phyloP scores from a whole-genome alignment of 192 early-diverging fungal species.

The Coemansia sp. region DNA sequence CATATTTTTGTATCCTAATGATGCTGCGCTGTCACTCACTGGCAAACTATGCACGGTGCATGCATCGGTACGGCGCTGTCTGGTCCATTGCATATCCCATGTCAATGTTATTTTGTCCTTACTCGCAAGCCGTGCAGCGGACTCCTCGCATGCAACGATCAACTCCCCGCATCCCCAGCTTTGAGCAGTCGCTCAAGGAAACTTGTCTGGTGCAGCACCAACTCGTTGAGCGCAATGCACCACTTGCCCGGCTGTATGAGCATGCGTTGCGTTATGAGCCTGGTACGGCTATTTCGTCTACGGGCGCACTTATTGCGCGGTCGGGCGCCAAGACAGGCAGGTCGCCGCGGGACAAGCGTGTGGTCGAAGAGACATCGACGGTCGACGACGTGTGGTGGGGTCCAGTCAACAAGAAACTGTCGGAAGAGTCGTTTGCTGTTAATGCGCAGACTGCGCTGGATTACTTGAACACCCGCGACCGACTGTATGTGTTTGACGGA shows the following conservation, averaged over 20 bases:
- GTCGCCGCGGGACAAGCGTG: constrained; percentile 95
- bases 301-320: constrained; percentile 87
- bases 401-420: constrained; percentile 93
- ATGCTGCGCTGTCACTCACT: background rate
- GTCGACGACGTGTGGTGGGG: constrained; percentile 96
- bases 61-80: background rate
- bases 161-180: background rate
- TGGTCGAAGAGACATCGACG: constrained; percentile 87
- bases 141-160: background rate
- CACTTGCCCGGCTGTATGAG: constrained; percentile 88
- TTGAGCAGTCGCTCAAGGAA: constrained; percentile 9
- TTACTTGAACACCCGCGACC: constrained; percentile 93
- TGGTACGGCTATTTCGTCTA: constrained; percentile 82
- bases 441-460: constrained; percentile 94
- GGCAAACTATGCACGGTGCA: background rate
- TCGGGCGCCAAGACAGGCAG: constrained; percentile 93
- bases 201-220: constrained; percentile 2
- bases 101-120: background rate
- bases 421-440: constrained; percentile 76
- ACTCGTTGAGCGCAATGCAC: constrained; percentile 75
- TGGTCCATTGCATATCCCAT: background rate
- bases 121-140: constrained; percentile 4
- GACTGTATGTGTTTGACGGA: constrained; percentile 95
- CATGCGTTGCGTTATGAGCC: constrained; percentile 84
- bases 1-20: background rate